Conservation (phyloP, 306 rosid genomes). For the Dalbergia oliveri region DNA sequence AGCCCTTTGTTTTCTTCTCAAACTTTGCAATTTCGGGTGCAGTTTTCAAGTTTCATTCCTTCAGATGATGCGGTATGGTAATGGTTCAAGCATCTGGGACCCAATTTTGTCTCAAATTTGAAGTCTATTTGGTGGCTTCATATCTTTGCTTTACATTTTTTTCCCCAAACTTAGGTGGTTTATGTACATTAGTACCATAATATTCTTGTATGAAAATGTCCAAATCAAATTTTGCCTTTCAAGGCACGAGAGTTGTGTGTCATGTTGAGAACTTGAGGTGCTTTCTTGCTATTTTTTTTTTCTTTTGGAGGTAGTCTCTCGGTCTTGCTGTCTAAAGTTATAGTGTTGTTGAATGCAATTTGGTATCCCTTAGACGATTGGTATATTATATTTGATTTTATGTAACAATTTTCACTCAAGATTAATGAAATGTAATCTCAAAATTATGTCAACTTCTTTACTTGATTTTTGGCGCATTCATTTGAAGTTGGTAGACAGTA, state of each 20-base stretch:
- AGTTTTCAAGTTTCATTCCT: constrained; percentile 47
- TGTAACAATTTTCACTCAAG: constrained; percentile 52
- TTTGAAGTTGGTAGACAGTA: not conserved
- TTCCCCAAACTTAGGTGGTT: constrained; percentile 40
- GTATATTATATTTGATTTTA: constrained; percentile 53
- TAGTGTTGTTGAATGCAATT: constrained; percentile 53
- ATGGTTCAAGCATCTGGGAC: constrained; percentile 54
- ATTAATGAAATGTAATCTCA: constrained; percentile 44
- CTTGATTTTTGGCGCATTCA: not conserved
- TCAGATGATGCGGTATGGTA: constrained; percentile 42
- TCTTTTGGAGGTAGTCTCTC: constrained; percentile 48
- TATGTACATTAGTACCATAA: constrained; percentile 80
- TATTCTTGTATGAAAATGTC: constrained; percentile 63
- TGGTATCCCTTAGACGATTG: constrained; percentile 52
- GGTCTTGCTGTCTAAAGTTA: constrained; percentile 53
- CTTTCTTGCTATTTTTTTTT: constrained; percentile 28
- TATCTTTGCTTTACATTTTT: constrained; percentile 27
- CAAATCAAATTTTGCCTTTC: constrained; percentile 73
- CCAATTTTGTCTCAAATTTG: constrained; percentile 55
- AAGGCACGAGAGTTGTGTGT: constrained; percentile 62
- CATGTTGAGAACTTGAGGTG: constrained; percentile 60
- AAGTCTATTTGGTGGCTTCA: constrained; percentile 56
- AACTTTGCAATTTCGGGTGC: constrained; percentile 44
- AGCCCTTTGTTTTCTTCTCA: constrained; percentile 41
- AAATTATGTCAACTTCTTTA: constrained; percentile 15